These are phyloP conservation scores for Colletotrichum costaricense DNA, from an alignment of 2,329 filamentous ascomycete genomes.

Conservation along the genomic window DNA sequence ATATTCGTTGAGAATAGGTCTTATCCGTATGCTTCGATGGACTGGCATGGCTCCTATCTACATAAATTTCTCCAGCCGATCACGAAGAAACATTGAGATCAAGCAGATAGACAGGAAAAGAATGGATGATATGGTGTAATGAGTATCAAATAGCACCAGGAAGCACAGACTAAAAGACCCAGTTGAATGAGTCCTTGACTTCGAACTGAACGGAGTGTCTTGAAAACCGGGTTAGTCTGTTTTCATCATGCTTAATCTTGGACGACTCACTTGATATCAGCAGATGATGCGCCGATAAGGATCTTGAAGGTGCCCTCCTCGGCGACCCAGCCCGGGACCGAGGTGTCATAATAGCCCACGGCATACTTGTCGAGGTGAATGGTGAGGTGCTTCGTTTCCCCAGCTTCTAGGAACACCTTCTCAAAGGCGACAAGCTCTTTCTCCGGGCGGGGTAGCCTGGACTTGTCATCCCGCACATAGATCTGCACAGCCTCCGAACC, in stretches of 20 bases:
- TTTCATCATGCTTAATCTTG: not conserved
- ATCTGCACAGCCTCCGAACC: slow-evolving; percentile 76
- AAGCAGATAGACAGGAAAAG: not conserved
- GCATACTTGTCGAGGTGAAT: slow-evolving; percentile 61
- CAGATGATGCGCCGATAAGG: slow-evolving; percentile 70
- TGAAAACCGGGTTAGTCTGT: slow-evolving; percentile 18
- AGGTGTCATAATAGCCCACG: slow-evolving; percentile 72
- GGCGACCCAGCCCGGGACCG: slow-evolving; percentile 70
- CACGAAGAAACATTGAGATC: not conserved
- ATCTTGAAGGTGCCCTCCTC: slow-evolving; percentile 73
- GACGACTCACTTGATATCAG: slow-evolving; percentile 59
- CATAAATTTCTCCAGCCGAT: not conserved
- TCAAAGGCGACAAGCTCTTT: slow-evolving; percentile 79
- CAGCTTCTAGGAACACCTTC: slow-evolving; percentile 69
- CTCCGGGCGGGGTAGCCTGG: slow-evolving; percentile 71
- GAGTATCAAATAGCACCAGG: not conserved
- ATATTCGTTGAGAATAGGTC: not conserved
- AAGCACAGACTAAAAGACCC: slow-evolving; percentile 63
- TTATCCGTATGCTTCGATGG: not conserved
- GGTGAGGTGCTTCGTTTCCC: slow-evolving; percentile 63
- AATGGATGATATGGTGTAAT: not conserved
- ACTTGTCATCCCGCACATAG: slow-evolving; percentile 73
- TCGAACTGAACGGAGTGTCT: slow-evolving; percentile 58
- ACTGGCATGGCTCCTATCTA: not conserved
- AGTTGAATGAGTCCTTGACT: slow-evolving; percentile 73